phyloP scores from a whole-genome alignment of 2,329 filamentous ascomycete species.

The Domatiomyces globalis region DNA sequence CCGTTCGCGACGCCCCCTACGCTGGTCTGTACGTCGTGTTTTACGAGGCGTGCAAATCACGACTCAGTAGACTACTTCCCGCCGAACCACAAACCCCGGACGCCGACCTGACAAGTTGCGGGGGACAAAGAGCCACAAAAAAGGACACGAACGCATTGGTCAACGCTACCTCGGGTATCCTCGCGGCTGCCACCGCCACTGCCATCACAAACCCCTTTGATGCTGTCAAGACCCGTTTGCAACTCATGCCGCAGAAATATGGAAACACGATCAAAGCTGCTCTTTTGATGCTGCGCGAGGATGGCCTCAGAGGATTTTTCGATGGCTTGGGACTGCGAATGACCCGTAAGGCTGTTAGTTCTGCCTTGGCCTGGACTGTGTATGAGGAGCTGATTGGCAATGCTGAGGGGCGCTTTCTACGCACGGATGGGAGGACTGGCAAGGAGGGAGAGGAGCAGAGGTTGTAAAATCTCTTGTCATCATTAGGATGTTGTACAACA shows the following conservation, averaged over 20 bases:
- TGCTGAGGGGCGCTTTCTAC: constrained; percentile 36
- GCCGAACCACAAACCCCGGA: constrained; percentile 15
- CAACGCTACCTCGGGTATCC: constrained; percentile 70
- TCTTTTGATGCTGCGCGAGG: constrained; percentile 63
- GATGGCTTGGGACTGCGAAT: constrained; percentile 78
- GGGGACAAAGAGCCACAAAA: background rate
- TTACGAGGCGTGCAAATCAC: constrained; percentile 67
- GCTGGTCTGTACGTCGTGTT: constrained; percentile 88
- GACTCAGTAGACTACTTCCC: constrained; percentile 11
- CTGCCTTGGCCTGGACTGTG: constrained; percentile 90
- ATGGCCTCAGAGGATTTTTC: constrained; percentile 67
- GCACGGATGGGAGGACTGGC: constrained; percentile 3
- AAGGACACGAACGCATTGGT: constrained; percentile 46
- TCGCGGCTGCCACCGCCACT: constrained; percentile 71
- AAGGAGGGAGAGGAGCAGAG: background rate
- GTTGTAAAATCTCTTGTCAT: background rate
- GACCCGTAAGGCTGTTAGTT: constrained; percentile 80
- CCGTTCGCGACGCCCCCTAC: constrained; percentile 88
- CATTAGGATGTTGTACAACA: background rate
- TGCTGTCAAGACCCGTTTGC: constrained; percentile 85
- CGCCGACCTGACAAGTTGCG: background rate
- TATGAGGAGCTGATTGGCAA: constrained; percentile 85
- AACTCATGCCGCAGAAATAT: constrained; percentile 73
- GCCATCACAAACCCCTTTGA: constrained; percentile 93
- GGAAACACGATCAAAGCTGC: constrained; percentile 67